Base-by-base conservation (phyloP, 2,329 filamentous ascomycete species). In the Thelonectria blattea region DNA sequence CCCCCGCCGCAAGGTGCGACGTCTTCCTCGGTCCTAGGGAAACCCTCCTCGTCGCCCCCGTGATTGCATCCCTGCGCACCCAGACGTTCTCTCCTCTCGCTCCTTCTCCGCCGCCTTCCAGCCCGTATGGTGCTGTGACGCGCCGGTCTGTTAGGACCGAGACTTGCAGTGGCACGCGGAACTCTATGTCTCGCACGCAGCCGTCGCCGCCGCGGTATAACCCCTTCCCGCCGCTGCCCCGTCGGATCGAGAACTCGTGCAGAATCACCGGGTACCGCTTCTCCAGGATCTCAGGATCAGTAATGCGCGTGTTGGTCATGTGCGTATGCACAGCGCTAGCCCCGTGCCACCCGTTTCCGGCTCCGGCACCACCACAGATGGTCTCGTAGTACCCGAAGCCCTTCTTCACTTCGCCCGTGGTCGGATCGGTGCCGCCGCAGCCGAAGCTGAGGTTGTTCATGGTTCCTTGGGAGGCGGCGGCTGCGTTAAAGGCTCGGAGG, bases 371-470 rank as follows among this genome's bases (percentile, higher is more conserved):
- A 1, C 75, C 74, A 1, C 65, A 72, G 3, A 76, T 75, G 2
- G 74, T 75, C 62, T 76, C 75, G 24, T 76, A 75, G 64, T 76
- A 76, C 0, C 75, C 75, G 10, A 75, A 76, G 0, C 74, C 74
- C 43, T 68, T 66, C 2, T 64, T 67, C 4, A 69, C 64, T 39
- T 70, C 56, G 0, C 71, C 70, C 0, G 68, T 72, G 2, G 60
- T 60, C 0, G 62, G 63, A 10, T 73, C 71, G 4, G 68, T 67
- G 3, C 74, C 75, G 18, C 87, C 88, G 68, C 91, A 91, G 54
- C 90, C 91, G 68, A 93, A 93, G 1, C 90, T 93, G 12, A 93
- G 79, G 70, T 92, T 93, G 75, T 93, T 93, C 73, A 87, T 90
- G 70, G 91, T 89, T n/a, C 91, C 91, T 67, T 93, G 91, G 0